Base-by-base conservation (phyloP, 2,329 filamentous ascomycete genomes). In the Septoria petroselini region DNA sequence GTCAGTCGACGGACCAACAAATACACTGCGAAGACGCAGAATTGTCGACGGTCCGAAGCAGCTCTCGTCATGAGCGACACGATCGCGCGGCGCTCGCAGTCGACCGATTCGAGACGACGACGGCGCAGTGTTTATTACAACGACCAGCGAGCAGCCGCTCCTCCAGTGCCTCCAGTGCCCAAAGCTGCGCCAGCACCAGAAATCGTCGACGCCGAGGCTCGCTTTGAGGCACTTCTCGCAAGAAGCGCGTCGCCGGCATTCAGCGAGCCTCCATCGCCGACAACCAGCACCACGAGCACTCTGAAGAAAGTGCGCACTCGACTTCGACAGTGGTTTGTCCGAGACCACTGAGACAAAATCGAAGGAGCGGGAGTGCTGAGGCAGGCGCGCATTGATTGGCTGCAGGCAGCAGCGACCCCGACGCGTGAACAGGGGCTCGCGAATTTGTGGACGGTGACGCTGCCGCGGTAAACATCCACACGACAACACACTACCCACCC, bases 261-360 rank as follows among this genome's bases (percentile, higher is more conserved):
- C 30, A 48, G 39, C 15, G 42, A 47, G 38, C 33, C 44, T 8
- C 38, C 49, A 7, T 35, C 49, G 1, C 27, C 50, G 8, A 45
- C 43, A 9, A 43, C 43, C 27, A 48, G 43, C 29, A 38, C 50
- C 5, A 41, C 50, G 19, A 48, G 50, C 40, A 48, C 50, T 3
- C 39, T 52, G 43, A 35, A 39, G n/a, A 43, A 44, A n/a, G 23
- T 46, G 11, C 44, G 45, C 14, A 41, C 38, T 17, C 17, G 50
- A 23, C 25, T 52, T 11, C 17, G 38, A 38, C 43, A 44, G 14
- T 30, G 43, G 17, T 43, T 52, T 35, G 17, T 31, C 15, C 42
- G 48, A 14, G 35, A 34, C 34, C 17, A 23, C 23, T 40, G 29
- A 48, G 33, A 11, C 8, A 14, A 14, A 7, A 9, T 7, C 9